Evolutionary conservation across 1,139 yeast genomes (phyloP).

Genomic region (Kazachstania sp.): DNA sequence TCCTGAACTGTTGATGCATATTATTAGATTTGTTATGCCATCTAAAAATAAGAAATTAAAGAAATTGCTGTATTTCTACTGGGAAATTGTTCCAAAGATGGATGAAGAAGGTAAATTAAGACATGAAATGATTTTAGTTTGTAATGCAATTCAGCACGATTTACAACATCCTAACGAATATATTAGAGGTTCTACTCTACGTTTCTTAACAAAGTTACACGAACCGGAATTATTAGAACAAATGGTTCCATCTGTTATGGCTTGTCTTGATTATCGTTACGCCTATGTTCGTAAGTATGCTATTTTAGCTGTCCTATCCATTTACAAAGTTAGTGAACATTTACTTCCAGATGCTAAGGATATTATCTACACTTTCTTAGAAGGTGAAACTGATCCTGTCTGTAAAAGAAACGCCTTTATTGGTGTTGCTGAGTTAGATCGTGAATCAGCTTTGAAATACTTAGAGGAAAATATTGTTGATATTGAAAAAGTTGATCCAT

Average conservation of each 20-base stretch:
- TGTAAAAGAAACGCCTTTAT: conserved; percentile 95
- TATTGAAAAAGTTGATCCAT: conserved; percentile 68
- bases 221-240: conserved; percentile 95
- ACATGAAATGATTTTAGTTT: conserved; percentile 97
- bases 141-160: conserved; percentile 96
- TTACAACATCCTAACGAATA: conserved; percentile 97
- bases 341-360: conserved; percentile 94
- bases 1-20: conserved; percentile 95
- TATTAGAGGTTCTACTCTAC: conserved; percentile 88
- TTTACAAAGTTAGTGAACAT: conserved; percentile 74
- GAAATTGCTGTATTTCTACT: conserved; percentile 86
- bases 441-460: conserved; percentile 76
- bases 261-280: conserved; percentile 90
- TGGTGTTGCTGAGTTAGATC: conserved; percentile 71
- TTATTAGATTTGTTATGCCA: conserved; percentile 95
- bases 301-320: conserved; percentile 79
- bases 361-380: conserved; percentile 62
- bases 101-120: conserved; percentile 84
- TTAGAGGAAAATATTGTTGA: conserved; percentile 61
- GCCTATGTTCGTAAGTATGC: conserved; percentile 98
- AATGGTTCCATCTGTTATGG: conserved; percentile 84
- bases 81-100: conserved; percentile 96
- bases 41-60: conserved; percentile 84
- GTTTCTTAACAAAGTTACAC: conserved; percentile 81
- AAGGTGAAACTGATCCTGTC: conserved; percentile 81